Evolutionary conservation across 768 basidiomycete species (phyloP), one percentile per base, ranked within the genome.

Genomic region (Tylopilus plumbeoviolaceoides): DNA sequence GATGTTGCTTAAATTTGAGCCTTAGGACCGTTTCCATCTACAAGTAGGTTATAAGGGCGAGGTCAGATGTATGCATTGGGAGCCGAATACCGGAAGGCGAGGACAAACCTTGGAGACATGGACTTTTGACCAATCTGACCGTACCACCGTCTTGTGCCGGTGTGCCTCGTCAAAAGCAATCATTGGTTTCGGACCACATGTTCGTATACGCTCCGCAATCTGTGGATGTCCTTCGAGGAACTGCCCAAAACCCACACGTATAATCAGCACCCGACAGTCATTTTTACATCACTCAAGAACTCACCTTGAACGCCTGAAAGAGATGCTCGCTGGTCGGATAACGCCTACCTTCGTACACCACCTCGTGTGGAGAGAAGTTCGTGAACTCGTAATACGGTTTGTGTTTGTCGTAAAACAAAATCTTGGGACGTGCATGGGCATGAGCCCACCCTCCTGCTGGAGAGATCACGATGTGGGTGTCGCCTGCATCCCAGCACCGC

Each of bases 261-360:
- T 20, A 23, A 51, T 64, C 45, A 58, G 47, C 25, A 35, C 30
- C 6, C 1, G 25, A 42, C 14, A 20, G 11, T 30, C 31, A 6
- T 23, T 12, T 25, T 42, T 25, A 2, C 6, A 44, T n/a, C n/a
- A 12, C 36, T n/a, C n/a, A 9, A 38, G 31, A 8, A 21, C 64
- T n/a, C 50, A 81, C 84, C 67, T 87, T 88, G 73, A 86, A 83
- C 0, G 87, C 85, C 60, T 88, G 86, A 59, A 87, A 88, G 18
- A 89, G 77, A 66, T 89, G 87, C 60, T 88, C 87, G 64, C 84
- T 85, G 7, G 87, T 89, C 0, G 85, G 84, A 58, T 88, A 89
- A 39, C 70, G 71, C 61, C 81, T 83, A 18, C 81, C 80, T 21
- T 80, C 74, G 59, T 86, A 84, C 17, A 76, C 62, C 8, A 89